Conservation (phyloP, 2,329 filamentous ascomycete species). For the Colletotrichum plurivorum region DNA sequence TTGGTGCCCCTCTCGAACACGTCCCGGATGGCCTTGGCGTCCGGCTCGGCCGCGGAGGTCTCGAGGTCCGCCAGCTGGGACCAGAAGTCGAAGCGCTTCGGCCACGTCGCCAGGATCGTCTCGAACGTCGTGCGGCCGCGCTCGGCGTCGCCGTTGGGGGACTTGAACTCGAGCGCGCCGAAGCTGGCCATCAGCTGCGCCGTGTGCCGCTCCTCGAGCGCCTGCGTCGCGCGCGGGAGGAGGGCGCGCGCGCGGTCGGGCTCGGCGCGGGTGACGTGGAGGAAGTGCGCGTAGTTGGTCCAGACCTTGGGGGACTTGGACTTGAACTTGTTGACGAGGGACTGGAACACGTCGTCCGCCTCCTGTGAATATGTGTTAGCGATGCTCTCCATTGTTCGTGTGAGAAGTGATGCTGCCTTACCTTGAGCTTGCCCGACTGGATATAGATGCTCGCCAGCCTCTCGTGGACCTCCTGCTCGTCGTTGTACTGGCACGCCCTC, state of each 20-base stretch:
- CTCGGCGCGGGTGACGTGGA: conserved; percentile 80
- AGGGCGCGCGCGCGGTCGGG: conserved; percentile 84
- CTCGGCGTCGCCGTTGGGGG: conserved; percentile 85
- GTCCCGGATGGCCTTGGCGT: conserved; percentile 75
- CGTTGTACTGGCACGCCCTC: conserved; percentile 93
- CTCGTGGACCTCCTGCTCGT: conserved; percentile 90
- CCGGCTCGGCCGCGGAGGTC: conserved; percentile 68
- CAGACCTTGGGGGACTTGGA: conserved; percentile 85
- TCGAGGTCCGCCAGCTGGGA: conserved; percentile 93
- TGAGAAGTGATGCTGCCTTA: conserved; percentile 58
- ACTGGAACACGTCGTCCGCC: conserved; percentile 89
- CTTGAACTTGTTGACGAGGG: conserved; percentile 90
- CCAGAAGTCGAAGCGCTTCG: conserved; percentile 94
- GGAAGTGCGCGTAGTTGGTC: conserved; percentile 95
- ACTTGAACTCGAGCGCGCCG: conserved; percentile 91
- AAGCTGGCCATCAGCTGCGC: conserved; percentile 86
- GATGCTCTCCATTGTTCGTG: neutral
- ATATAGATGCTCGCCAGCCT: conserved; percentile 95
- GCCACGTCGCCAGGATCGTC: conserved; percentile 84
- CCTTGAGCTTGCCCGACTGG: conserved; percentile 86
- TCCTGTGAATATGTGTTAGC: conserved; percentile 67
- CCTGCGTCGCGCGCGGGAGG: conserved; percentile 86
- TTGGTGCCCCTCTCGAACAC: conserved; percentile 86
- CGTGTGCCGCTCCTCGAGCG: conserved; percentile 77
- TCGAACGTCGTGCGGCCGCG: conserved; percentile 96